Percentiles rank a stretch among this genome's conserved stretches.
Conservation (phyloP, 768 basidiomycete genomes). For the Naganishia onofrii region DNA sequence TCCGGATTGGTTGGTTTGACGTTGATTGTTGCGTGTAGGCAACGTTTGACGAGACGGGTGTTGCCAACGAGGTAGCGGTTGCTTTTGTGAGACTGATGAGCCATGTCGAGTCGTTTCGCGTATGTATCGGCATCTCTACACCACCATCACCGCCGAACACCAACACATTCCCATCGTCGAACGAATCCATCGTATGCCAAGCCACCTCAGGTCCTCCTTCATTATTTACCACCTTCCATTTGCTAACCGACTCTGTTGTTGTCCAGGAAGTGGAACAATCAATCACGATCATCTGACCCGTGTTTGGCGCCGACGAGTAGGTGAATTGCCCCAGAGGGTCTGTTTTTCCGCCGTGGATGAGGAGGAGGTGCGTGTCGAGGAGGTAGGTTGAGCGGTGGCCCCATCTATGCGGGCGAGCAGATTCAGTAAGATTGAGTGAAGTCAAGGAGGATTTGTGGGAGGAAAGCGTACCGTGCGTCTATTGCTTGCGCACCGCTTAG, state of each 20-base stretch:
- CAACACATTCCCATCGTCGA: constrained; percentile 56
- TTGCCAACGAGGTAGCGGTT: constrained; percentile 45
- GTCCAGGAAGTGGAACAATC: constrained; percentile 55
- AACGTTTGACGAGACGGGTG: constrained; percentile 30
- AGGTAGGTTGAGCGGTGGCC: constrained; percentile 69
- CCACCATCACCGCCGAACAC: constrained; percentile 76
- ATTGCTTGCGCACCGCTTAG: neutral
- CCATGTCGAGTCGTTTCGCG: constrained; percentile 64
- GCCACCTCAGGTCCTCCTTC: neutral
- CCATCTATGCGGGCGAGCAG: constrained; percentile 63
- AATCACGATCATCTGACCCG: constrained; percentile 68
- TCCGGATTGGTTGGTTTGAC: constrained; percentile 67
- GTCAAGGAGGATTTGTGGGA: neutral
- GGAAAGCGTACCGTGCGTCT: neutral
- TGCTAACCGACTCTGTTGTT: neutral
- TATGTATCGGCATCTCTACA: constrained; percentile 58
- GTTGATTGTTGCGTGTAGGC: constrained; percentile 58
- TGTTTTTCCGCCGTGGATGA: constrained; percentile 77
- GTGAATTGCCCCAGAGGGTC: constrained; percentile 67
- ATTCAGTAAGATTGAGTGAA: neutral
- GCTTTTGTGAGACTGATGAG: constrained; percentile 49
- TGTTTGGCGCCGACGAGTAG: constrained; percentile 72
- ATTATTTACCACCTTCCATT: constrained; percentile 1
- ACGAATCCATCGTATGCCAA: neutral
- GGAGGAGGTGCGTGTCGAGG: constrained; percentile 55